Evolutionary conservation across 495 filamentous ascomycete genomes (phyloP).

Genomic region (Cercophora newfieldiana): DNA sequence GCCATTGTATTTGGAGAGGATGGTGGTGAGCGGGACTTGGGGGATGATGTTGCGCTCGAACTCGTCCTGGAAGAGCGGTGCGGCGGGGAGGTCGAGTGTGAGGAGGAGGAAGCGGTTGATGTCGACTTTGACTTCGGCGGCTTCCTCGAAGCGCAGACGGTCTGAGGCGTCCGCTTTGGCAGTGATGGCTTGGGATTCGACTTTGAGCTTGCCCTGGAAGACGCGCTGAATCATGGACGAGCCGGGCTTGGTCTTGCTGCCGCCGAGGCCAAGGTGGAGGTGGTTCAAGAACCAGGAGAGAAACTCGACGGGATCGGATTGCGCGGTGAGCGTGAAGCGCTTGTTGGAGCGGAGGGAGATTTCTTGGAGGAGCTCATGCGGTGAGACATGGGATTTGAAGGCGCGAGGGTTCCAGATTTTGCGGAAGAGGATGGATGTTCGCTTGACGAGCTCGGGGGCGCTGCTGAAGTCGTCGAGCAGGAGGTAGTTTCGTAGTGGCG

Average conservation of each 20-base stretch:
- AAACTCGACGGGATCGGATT: constrained; percentile 96
- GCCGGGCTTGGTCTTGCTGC: constrained; percentile 80
- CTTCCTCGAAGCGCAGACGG: constrained; percentile 91
- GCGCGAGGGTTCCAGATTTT: constrained; percentile 98
- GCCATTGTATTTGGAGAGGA: constrained; percentile 94
- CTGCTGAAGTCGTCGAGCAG: constrained; percentile 75
- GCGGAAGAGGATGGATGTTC: constrained; percentile 85
- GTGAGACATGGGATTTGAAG: constrained; percentile 96
- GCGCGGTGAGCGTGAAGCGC: constrained; percentile 84
- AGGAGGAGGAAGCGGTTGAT: constrained; percentile 81
- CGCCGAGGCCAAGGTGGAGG: constrained; percentile 87
- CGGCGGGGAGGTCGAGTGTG: constrained; percentile 87
- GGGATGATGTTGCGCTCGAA: constrained; percentile 91
- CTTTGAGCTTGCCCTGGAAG: constrained; percentile 88
- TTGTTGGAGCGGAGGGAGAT: constrained; percentile 87
- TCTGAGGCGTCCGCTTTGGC: constrained; percentile 85
- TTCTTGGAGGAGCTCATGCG: constrained; percentile 95
- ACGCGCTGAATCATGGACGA: constrained; percentile 82
- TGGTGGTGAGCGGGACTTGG: constrained; percentile 84
- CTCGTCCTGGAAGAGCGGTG: constrained; percentile 96
- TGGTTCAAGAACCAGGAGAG: constrained; percentile 96
- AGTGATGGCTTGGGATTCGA: constrained; percentile 93
- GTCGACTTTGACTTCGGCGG: constrained; percentile 73
- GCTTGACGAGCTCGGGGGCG: constrained; percentile 61
- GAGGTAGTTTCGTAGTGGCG: constrained; percentile 88